A percentile compares a stretch with the other conserved stretches of the same genome.
phyloP scores from a whole-genome alignment of 2,329 filamentous ascomycete genomes.

The Hyphodiscus sp. region DNA sequence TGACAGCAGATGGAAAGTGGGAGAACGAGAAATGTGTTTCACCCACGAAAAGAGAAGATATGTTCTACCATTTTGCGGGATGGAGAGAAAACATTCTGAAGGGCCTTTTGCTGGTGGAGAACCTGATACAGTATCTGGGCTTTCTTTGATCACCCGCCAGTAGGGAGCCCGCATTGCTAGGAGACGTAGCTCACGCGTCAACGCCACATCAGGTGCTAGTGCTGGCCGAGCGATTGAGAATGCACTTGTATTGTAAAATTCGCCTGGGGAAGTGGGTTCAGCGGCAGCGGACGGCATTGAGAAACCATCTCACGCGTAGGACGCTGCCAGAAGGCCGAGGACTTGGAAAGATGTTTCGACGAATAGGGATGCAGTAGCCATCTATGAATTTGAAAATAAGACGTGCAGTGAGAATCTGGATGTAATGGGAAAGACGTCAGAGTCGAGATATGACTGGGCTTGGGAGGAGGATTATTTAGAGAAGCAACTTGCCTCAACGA shows the following conservation, averaged over 20 bases:
- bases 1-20: constrained; percentile 27
- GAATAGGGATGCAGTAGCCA: constrained; percentile 20
- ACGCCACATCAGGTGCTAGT: constrained; percentile 52
- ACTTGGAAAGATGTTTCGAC: constrained; percentile 27
- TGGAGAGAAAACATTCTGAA: constrained; percentile 26
- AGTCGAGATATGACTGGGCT: constrained; percentile 31
- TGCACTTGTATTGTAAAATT: constrained; percentile 36
- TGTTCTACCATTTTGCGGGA: constrained; percentile 29
- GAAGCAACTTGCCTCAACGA: constrained; percentile 33
- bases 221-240: constrained; percentile 52
- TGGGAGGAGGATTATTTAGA: constrained; percentile 32
- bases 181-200: constrained; percentile 55
- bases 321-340: constrained; percentile 38
- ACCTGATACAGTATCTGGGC: constrained; percentile 38
- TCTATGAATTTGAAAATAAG: constrained; percentile 41
- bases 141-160: constrained; percentile 38
- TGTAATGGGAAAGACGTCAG: constrained; percentile 32
- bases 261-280: constrained; percentile 38
- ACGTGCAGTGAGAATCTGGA: constrained; percentile 32
- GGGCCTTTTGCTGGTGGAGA: constrained; percentile 31
- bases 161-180: constrained; percentile 44
- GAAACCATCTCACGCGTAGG: constrained; percentile 44
- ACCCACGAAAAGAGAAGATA: constrained; percentile 28
- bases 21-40: constrained; percentile 31
- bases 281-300: constrained; percentile 30